These are phyloP conservation scores for Cutaneotrichosporon arboriforme DNA, from an alignment of 1,284 basidiomycete genomes.

Conservation along the genomic window DNA sequence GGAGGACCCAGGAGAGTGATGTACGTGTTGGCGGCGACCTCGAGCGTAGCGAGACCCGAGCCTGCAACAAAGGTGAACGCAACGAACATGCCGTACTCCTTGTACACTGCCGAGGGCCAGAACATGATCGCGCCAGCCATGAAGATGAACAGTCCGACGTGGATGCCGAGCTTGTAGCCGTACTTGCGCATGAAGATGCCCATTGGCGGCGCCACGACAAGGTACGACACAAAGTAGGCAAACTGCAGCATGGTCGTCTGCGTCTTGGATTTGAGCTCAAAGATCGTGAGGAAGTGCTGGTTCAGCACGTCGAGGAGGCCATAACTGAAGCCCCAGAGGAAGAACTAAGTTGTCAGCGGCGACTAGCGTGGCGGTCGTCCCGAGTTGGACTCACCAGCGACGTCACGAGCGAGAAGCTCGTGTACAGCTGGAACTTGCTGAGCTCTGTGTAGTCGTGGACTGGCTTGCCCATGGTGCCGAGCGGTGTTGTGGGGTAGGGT, in stretches of 20 bases:
- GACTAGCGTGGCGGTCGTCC: neutral
- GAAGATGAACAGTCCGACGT: constrained; percentile 30
- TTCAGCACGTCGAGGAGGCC: constrained; percentile 30
- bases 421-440: constrained; percentile 11
- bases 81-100: constrained; percentile 21
- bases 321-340: constrained; percentile 29
- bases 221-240: constrained; percentile 29
- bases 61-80: constrained; percentile 35
- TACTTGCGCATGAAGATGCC: constrained; percentile 32
- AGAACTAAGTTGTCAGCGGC: constrained; percentile 13
- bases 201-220: constrained; percentile 31
- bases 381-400: constrained; percentile 7
- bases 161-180: constrained; percentile 38
- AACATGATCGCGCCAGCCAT: constrained; percentile 28
- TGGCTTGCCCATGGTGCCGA: constrained; percentile 1
- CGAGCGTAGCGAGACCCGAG: constrained; percentile 34
- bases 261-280: constrained; percentile 18
- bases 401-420: constrained; percentile 23
- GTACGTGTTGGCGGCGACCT: constrained; percentile 34
- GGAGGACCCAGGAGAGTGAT: constrained; percentile 34
- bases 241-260: constrained; percentile 37
- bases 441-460: constrained; percentile 22
- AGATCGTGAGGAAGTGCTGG: constrained; percentile 15
- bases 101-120: constrained; percentile 33
- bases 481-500: neutral